Evolutionary conservation across 352 stramenopile genomes (phyloP).

Genomic region (Phytophthora ohioensis): DNA sequence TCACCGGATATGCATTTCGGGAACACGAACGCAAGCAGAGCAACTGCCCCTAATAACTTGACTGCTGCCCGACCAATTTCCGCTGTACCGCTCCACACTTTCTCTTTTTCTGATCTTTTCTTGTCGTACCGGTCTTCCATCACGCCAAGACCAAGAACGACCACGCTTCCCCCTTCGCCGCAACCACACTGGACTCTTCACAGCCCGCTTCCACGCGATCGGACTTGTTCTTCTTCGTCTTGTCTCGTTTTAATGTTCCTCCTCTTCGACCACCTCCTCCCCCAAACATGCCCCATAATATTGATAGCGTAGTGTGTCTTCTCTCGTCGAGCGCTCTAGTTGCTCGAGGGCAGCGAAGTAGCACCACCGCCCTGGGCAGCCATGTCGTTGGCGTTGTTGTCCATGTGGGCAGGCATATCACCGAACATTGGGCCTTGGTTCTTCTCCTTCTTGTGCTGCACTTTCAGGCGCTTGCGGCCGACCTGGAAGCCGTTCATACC

Average conservation of each 20-base stretch:
- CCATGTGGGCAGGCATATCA: conserved; percentile 67
- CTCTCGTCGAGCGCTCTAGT: conserved; percentile 38
- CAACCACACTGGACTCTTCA: conserved; percentile 26
- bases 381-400: conserved; percentile 59
- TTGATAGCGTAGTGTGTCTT: conserved; percentile 43
- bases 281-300: conserved; percentile 50
- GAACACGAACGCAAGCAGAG: conserved; percentile 40
- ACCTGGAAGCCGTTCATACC: conserved; percentile 97
- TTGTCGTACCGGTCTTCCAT: conserved; percentile 12
- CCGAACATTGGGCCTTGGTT: conserved; percentile 69
- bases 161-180: conserved; percentile 11
- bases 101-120: conserved; percentile 37
- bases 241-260: conserved; percentile 29
- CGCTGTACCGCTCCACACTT: conserved; percentile 22
- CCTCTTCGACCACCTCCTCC: conserved; percentile 30
- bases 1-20: conserved; percentile 41
- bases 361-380: conserved; percentile 38
- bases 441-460: conserved; percentile 96
- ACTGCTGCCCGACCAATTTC: conserved; percentile 28
- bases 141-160: conserved; percentile 7
- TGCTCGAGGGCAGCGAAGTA: conserved; percentile 51
- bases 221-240: conserved; percentile 29
- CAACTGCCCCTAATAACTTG: conserved; percentile 36
- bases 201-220: conserved; percentile 23
- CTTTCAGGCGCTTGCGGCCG: conserved; percentile 96